Evolutionary conservation across 495 filamentous ascomycete species (phyloP).

Genomic region (Aspergillus carlsbadensis): DNA sequence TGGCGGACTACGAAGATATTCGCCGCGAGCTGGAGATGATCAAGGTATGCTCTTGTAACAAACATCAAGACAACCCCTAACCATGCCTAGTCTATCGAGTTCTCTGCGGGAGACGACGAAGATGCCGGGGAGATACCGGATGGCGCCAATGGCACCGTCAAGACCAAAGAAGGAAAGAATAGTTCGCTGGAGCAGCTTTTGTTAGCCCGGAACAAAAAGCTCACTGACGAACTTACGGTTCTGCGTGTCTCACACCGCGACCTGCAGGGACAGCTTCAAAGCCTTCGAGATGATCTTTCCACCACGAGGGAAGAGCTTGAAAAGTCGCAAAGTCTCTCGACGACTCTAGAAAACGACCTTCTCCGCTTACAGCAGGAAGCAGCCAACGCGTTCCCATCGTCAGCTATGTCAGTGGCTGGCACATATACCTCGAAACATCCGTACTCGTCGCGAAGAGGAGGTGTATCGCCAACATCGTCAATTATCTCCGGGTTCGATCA

Average conservation of each 20-base stretch:
- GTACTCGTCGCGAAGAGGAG: conserved; percentile 67
- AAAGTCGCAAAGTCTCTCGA: conserved; percentile 77
- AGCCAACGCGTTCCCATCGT: conserved; percentile 77
- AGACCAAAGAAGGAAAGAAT: conserved; percentile 63
- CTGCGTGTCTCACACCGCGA: conserved; percentile 93
- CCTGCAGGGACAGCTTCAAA: conserved; percentile 75
- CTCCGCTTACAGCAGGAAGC: conserved; percentile 81
- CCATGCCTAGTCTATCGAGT: conserved; percentile 75
- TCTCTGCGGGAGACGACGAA: conserved; percentile 86
- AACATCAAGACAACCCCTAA: neutral
- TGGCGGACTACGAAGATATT: conserved; percentile 93
- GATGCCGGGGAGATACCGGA: conserved; percentile 43
- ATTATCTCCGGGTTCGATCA: conserved; percentile 95
- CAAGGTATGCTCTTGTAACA: conserved; percentile 50
- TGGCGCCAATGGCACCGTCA: conserved; percentile 50
- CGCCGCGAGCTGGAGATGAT: conserved; percentile 94
- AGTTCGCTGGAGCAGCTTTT: conserved; percentile 81
- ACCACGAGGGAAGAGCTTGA: conserved; percentile 83
- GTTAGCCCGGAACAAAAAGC: conserved; percentile 90
- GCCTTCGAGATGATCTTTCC: conserved; percentile 79
- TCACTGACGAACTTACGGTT: conserved; percentile 89
- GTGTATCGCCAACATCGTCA: conserved; percentile 88
- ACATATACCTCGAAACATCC: conserved; percentile 84
- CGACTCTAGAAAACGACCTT: conserved; percentile 90
- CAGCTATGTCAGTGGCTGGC: conserved; percentile 88